These are phyloP conservation scores for Sesbania bispinosa DNA, from an alignment of 306 rosid genomes.

Conservation along the genomic window DNA sequence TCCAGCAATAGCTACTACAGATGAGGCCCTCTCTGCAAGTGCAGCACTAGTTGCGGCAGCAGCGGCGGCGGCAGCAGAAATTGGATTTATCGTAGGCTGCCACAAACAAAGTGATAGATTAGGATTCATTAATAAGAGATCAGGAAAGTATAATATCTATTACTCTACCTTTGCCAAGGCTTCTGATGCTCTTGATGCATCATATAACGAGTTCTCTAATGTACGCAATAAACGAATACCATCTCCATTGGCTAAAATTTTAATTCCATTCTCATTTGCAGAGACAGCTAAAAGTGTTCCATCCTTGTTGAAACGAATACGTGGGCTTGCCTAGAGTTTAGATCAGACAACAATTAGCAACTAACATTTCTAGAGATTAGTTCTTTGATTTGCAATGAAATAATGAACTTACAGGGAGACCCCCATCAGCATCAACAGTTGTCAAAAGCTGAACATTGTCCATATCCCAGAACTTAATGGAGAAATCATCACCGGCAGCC, in stretches of 20 bases:
- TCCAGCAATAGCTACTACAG: slow-evolving; percentile 68
- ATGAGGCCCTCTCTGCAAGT: no score
- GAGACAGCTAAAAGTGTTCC: slow-evolving; percentile 93
- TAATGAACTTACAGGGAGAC: no score
- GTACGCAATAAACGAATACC: slow-evolving; percentile 57
- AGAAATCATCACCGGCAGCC: no score
- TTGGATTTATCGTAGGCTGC: slow-evolving; percentile 83
- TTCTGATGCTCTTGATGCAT: slow-evolving; percentile 78
- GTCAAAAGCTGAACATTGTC: no score
- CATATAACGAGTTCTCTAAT: slow-evolving; percentile 74
- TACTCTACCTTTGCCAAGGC: slow-evolving; percentile 72
- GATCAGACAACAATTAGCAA: slow-evolving; percentile 31
- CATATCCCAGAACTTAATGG: no score
- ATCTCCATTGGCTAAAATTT: slow-evolving; percentile 74
- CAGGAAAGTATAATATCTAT: neutral
- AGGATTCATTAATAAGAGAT: neutral
- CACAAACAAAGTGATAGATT: slow-evolving; percentile 20
- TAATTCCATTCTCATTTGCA: slow-evolving; percentile 84
- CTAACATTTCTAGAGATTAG: neutral
- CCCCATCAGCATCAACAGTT: no score
- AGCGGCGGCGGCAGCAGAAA: slow-evolving; percentile 62
- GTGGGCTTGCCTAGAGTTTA: slow-evolving; percentile 81
- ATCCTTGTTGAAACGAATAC: slow-evolving; percentile 95
- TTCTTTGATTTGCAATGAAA: slow-evolving; percentile 6
- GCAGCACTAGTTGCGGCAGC: slow-evolving; percentile 67